Percentiles rank a stretch among this genome's conserved stretches.
phyloP scores from a whole-genome alignment of 768 basidiomycete genomes.

The Ephemerocybe angulata region DNA sequence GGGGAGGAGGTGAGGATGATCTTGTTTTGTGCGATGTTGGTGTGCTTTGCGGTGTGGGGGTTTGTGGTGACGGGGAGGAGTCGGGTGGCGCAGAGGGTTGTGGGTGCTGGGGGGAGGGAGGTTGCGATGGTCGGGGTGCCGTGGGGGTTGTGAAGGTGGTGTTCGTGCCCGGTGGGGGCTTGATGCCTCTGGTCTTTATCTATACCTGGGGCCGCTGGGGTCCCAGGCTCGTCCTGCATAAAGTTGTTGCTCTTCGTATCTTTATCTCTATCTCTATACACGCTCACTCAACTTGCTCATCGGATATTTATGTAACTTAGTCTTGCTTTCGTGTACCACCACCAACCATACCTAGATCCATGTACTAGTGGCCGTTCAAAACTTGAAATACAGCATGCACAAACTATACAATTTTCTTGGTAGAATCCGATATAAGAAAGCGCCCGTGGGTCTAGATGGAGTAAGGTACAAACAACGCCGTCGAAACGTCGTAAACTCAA shows the following conservation, averaged over 20 bases:
- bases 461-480: too few species aligned
- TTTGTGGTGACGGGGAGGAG: slow-evolving; percentile 27
- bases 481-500: too few species aligned
- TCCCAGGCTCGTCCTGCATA: not conserved
- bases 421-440: too few species aligned
- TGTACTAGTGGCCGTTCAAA: too few species aligned
- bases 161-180: not conserved
- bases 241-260: not conserved
- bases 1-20: slow-evolving; percentile 69
- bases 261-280: not conserved
- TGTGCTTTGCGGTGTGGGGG: slow-evolving; percentile 50
- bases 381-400: too few species aligned
- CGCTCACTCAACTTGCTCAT: not conserved
- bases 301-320: not conserved
- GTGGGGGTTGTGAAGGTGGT: too few species aligned
- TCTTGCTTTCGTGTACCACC: not conserved
- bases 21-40: slow-evolving; percentile 46
- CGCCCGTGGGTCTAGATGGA: too few species aligned
- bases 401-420: too few species aligned
- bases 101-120: not conserved
- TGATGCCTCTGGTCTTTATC: too few species aligned
- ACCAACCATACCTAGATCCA: too few species aligned
- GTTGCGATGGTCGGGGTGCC: not conserved
- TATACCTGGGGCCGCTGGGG: too few species aligned
- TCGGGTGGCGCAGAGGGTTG: not conserved